Percentiles rank a stretch among this genome's conserved stretches.
phyloP scores from a whole-genome alignment of 495 filamentous ascomycete species.

The Echria macrotheca region DNA sequence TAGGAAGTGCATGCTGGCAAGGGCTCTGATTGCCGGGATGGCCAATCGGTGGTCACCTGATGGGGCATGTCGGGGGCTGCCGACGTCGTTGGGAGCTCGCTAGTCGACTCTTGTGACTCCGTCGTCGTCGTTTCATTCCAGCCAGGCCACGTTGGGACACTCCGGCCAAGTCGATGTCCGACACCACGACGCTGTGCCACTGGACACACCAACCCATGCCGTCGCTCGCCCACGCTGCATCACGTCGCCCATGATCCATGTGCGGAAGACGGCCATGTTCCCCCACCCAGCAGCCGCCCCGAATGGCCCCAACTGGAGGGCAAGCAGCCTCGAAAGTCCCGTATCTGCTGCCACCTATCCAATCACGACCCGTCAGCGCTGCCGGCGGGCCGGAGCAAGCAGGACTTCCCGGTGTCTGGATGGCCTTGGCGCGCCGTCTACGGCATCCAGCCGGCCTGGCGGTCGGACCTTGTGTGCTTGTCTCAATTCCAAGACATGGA shows the following conservation, averaged over 20 bases:
- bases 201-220: no score
- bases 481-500: constrained; percentile 18
- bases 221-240: neutral
- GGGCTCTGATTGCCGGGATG: constrained; percentile 5
- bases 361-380: constrained; percentile 6
- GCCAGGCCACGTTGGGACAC: no score
- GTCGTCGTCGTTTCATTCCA: no score
- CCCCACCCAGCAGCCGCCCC: neutral
- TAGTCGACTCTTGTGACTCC: no score
- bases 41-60: constrained; percentile 28
- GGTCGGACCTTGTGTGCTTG: constrained; percentile 13
- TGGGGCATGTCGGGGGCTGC: no score
- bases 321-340: neutral
- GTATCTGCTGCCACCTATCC: neutral
- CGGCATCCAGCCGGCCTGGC: constrained; percentile 1
- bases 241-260: neutral
- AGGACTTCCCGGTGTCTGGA: neutral
- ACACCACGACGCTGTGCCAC: neutral
- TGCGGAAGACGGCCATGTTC: neutral
- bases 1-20: neutral
- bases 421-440: constrained; percentile 5
- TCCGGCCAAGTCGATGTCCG: constrained; percentile 1
- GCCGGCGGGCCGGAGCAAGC: neutral
- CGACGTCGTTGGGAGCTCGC: no score
- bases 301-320: neutral